These are phyloP conservation scores for Quercus suber DNA, from an alignment of 306 rosid species.

Conservation along the genomic window DNA sequence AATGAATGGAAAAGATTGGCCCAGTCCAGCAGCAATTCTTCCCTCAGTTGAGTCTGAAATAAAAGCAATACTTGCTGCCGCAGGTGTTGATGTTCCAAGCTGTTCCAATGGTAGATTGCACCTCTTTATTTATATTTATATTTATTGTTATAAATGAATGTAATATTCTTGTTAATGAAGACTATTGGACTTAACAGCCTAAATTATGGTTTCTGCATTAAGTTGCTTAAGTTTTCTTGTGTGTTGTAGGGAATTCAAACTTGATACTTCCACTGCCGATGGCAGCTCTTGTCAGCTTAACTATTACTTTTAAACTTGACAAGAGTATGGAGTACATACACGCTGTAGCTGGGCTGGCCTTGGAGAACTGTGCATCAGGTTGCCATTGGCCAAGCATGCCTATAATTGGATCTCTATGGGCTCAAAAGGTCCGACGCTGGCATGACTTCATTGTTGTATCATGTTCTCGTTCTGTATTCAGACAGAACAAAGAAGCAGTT, in stretches of 20 bases:
- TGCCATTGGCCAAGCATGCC: constrained; percentile 83
- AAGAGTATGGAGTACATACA: constrained; percentile 60
- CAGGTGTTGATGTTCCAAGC: constrained; percentile 64
- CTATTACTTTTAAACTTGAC: constrained; percentile 81
- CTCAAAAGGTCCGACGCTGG: constrained; percentile 86
- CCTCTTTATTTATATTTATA: constrained; percentile 12
- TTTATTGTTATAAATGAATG: constrained; percentile 15
- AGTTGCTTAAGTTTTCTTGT: not conserved
- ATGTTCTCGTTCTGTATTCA: constrained; percentile 61
- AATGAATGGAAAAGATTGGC: constrained; percentile 93
- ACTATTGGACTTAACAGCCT: not conserved
- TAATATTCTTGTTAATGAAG: not conserved
- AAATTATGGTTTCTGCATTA: not conserved
- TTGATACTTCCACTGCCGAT: constrained; percentile 71
- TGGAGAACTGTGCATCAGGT: constrained; percentile 68
- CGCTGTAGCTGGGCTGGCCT: constrained; percentile 67
- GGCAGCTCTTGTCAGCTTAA: constrained; percentile 83
- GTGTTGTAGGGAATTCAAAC: constrained; percentile 43
- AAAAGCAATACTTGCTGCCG: constrained; percentile 55
- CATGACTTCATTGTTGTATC: constrained; percentile 73
- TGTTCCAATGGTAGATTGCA: constrained; percentile 48
- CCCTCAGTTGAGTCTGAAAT: constrained; percentile 58
- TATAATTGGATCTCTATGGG: constrained; percentile 66
- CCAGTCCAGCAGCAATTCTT: constrained; percentile 75
- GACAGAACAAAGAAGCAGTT: constrained; percentile 55